These are phyloP conservation scores for Fusarium subglutinans DNA, from an alignment of 2,329 filamentous ascomycete genomes.

Conservation along the genomic window DNA sequence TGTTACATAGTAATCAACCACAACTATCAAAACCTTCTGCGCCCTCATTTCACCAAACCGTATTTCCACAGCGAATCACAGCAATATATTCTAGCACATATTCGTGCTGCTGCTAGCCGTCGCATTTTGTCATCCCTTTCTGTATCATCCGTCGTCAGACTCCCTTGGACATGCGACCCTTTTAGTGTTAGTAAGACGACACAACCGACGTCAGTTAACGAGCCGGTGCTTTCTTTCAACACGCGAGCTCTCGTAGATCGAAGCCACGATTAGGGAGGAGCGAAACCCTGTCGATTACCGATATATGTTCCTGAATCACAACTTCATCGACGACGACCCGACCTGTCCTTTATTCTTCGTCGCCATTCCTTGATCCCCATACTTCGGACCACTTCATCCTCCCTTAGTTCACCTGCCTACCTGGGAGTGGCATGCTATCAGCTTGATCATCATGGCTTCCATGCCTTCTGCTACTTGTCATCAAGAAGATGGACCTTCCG, in stretches of 20 bases:
- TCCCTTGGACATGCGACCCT: conserved; percentile 33
- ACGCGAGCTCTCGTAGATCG: conserved; percentile 21
- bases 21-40: conserved; percentile 16
- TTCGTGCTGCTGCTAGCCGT: background rate
- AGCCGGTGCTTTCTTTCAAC: conserved; percentile 25
- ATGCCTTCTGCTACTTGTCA: conserved; percentile 44
- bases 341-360: background rate
- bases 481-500: conserved; percentile 28
- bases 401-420: conserved; percentile 10
- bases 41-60: background rate
- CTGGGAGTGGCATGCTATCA: conserved; percentile 42
- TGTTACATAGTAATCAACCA: conserved; percentile 21
- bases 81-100: background rate
- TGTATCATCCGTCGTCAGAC: background rate
- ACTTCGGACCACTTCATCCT: conserved; percentile 14
- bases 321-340: conserved; percentile 1
- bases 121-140: background rate
- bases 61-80: background rate
- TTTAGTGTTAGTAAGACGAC: conserved; percentile 37
- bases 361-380: conserved; percentile 6
- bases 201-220: conserved; percentile 35
- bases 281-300: conserved; percentile 10
- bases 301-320: background rate
- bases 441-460: conserved; percentile 52
- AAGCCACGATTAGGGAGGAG: conserved; percentile 16